These are phyloP conservation scores for Solanum peruvianum DNA, from an alignment of 257 asterid genomes.

Conservation along the genomic window DNA sequence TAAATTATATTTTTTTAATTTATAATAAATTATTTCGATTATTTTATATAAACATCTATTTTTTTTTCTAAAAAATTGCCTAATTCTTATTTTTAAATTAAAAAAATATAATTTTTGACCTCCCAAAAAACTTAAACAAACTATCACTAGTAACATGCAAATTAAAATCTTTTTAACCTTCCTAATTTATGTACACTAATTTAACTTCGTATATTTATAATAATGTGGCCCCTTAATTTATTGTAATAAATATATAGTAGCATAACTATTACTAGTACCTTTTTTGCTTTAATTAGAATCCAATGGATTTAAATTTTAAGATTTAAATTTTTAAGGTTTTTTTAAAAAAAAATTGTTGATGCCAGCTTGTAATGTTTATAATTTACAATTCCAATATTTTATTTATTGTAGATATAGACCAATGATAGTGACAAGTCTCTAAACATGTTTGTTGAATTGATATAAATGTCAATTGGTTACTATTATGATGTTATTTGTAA, in stretches of 20 bases:
- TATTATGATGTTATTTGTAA: not conserved
- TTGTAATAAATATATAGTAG: not conserved
- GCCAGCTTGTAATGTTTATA: not conserved
- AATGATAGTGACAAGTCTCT: not conserved
- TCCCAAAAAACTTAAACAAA: not conserved
- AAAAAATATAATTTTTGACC: no score
- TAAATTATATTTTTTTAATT: no score
- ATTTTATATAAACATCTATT: no score
- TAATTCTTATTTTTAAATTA: no score
- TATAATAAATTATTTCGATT: no score
- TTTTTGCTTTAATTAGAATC: not conserved
- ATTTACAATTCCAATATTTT: not conserved
- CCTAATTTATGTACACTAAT: not conserved
- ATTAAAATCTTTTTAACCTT: no score
- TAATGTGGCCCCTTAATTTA: not conserved
- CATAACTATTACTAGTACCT: not conserved
- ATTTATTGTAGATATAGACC: not conserved
- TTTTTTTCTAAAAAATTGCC: rapidly evolving
- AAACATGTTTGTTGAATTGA: not conserved
- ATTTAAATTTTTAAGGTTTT: no score
- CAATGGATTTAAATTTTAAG: not conserved
- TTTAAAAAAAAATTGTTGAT: not conserved
- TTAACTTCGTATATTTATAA: not conserved
- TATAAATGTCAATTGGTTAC: not conserved
- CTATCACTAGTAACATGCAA: no score